These are phyloP conservation scores for Dactylellina haptotyla DNA, from an alignment of 2,329 filamentous ascomycete genomes.

Conservation along the genomic window DNA sequence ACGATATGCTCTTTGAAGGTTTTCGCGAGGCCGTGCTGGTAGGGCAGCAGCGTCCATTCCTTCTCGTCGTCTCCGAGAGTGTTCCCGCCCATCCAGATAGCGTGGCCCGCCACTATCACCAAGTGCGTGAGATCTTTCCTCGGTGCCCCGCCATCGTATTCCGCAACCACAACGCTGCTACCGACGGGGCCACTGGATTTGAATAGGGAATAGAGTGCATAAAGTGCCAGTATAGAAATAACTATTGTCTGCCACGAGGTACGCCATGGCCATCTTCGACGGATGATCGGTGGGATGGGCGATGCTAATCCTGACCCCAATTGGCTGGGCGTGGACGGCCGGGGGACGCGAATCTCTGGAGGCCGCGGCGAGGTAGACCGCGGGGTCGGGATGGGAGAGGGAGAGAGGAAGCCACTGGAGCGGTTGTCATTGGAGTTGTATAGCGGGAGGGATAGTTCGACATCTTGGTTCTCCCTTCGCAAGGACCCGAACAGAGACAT, in stretches of 20 bases:
- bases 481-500: slow-evolving; percentile 43
- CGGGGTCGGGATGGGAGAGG: slow-evolving; percentile 31
- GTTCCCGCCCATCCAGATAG: slow-evolving; percentile 57
- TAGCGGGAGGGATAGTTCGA: slow-evolving; percentile 44
- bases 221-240: slow-evolving; percentile 23
- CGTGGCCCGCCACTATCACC: slow-evolving; percentile 57
- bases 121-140: slow-evolving; percentile 52
- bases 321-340: slow-evolving; percentile 23
- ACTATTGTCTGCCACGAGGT: slow-evolving; percentile 34
- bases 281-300: slow-evolving; percentile 14
- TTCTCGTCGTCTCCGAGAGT: slow-evolving; percentile 54
- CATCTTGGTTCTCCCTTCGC: slow-evolving; percentile 35
- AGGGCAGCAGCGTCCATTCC: slow-evolving; percentile 56
- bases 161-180: slow-evolving; percentile 6
- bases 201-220: slow-evolving; percentile 17
- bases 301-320: slow-evolving; percentile 5
- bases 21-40: slow-evolving; percentile 76
- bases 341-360: slow-evolving; percentile 21
- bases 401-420: slow-evolving; percentile 43
- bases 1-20: slow-evolving; percentile 82
- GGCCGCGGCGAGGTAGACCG: slow-evolving; percentile 41
- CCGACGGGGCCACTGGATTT: not conserved
- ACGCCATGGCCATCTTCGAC: slow-evolving; percentile 26
- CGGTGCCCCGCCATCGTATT: slow-evolving; percentile 46
- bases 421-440: slow-evolving; percentile 44